Conservation (phyloP, 306 rosid species). For the Gastrolobium bilobum region DNA sequence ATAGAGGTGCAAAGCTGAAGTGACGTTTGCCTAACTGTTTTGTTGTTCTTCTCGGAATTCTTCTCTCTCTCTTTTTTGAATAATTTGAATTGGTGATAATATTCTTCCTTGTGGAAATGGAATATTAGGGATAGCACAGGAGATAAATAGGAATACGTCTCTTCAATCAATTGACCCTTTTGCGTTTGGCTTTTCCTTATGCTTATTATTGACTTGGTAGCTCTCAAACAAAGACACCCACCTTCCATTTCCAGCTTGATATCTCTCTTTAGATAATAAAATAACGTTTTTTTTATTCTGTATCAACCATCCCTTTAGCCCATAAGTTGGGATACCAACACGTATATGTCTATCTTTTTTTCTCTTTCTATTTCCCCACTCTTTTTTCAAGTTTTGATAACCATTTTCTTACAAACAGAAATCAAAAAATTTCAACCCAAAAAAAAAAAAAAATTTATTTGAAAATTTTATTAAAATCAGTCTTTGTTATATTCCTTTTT, state of each 20-base stretch:
- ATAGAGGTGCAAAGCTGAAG: slow-evolving; percentile 44
- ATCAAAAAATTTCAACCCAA: too few species aligned
- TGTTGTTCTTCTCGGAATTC: slow-evolving; percentile 1
- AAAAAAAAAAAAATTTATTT: background rate
- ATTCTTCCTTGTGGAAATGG: slow-evolving; percentile 51
- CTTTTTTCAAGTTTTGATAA: background rate
- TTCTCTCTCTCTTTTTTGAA: background rate
- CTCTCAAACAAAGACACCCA: slow-evolving; percentile 46
- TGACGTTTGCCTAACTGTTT: slow-evolving; percentile 69
- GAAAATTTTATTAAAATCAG: background rate
- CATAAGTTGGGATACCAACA: slow-evolving; percentile 11
- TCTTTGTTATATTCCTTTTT: background rate
- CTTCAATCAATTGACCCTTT: slow-evolving; percentile 50
- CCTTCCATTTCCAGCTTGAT: slow-evolving; percentile 46
- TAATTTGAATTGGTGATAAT: slow-evolving; percentile 27
- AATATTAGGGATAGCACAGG: slow-evolving; percentile 31
- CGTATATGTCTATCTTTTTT: background rate
- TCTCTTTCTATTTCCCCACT: background rate
- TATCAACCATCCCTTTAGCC: slow-evolving; percentile 25
- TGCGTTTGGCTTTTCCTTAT: slow-evolving; percentile 52
- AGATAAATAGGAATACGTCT: slow-evolving; percentile 61
- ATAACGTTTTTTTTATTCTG: slow-evolving; percentile 12
- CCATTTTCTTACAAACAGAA: background rate
- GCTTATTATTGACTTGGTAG: slow-evolving; percentile 55
- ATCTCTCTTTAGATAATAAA: slow-evolving; percentile 38